These are phyloP conservation scores for Tephrocybe sp. DNA, from an alignment of 768 basidiomycete genomes.

Conservation along the genomic window DNA sequence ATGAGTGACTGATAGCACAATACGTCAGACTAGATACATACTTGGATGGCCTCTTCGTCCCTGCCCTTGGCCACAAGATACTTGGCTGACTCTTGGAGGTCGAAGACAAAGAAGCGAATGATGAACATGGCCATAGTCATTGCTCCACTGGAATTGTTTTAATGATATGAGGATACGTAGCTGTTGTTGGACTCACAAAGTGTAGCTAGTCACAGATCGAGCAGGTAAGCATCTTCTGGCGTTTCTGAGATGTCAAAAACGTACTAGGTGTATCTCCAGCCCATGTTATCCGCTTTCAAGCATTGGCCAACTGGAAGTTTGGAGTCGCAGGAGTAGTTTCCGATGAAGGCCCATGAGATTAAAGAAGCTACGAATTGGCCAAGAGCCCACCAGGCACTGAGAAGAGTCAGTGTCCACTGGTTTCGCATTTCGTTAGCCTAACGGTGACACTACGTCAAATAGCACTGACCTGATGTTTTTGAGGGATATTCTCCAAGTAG, in stretches of 20 bases:
- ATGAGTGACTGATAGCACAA: background rate
- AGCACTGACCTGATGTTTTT: conserved; percentile 35
- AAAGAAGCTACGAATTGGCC: conserved; percentile 49
- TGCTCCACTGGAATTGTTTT: conserved; percentile 30
- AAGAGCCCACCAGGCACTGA: conserved; percentile 54
- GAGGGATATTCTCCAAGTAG: conserved; percentile 43
- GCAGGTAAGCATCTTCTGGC: too few relatives aligned
- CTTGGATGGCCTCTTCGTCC: conserved; percentile 53
- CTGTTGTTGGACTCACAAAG: conserved; percentile 28
- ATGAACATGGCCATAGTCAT: conserved; percentile 54
- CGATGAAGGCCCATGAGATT: conserved; percentile 55
- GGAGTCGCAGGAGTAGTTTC: conserved; percentile 48
- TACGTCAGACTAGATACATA: conserved; percentile 20
- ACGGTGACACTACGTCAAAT: too few relatives aligned
- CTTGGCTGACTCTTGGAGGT: conserved; percentile 60
- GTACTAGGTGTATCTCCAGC: conserved; percentile 58
- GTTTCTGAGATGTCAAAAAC: conserved; percentile 12
- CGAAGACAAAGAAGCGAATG: conserved; percentile 54
- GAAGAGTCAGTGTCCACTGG: conserved; percentile 53
- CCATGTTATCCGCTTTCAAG: conserved; percentile 48
- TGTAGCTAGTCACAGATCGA: conserved; percentile 26
- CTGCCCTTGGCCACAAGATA: conserved; percentile 55
- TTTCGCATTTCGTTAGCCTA: background rate
- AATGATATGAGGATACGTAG: background rate
- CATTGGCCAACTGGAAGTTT: conserved; percentile 37